Evolutionary conservation across 306 rosid genomes (phyloP), one percentile per base, ranked within the genome.

Genomic region (Acacia confusa): DNA sequence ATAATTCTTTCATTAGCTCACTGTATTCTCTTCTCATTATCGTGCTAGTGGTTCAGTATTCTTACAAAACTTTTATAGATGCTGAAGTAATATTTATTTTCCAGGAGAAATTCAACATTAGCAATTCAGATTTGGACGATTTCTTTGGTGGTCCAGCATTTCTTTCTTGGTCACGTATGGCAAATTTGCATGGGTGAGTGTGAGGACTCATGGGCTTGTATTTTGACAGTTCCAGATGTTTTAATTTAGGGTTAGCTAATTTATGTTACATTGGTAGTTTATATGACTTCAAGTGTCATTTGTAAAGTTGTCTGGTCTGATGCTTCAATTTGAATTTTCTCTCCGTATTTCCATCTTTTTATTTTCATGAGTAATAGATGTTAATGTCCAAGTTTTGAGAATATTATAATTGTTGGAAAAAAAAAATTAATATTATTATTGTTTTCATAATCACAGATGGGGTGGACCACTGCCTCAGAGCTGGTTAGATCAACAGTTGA

Each of bases 161-260:
- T 86, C 98, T 94, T 82, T 92, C 98, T 9, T 94, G 98, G 94
- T 94, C 96, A 72, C 94, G 97, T 22, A 92, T 94, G 98, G 98
- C 94, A 80, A 94, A 94, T 88, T 85, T 94, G 86, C 98, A 94
- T 28, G 89, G 94, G 98, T 94, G 79, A 94, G 95, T 79, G 17
- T n/a, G 78, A 15, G 22, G 74, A 68, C 74, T 86, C 69, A 38
- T 24, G 25, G 52, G 60, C 55, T 69, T 78, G 70, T 84, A 75
- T 32, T 65, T 72, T 76, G 69, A 79, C 50, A 60, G 61, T 55
- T 47, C 50, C 75, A 43, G 43, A 66, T 69, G 58, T 41, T 67
- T 52, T 55, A 75, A 17, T 43, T 78, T 41, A 24, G 76, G 79
- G 70, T 68, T 74, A 24, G 75, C 19, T 63, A 36, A 67, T 61